Conservation (phyloP, 2,329 filamentous ascomycete genomes). For the Pestalotiopsis sp. region DNA sequence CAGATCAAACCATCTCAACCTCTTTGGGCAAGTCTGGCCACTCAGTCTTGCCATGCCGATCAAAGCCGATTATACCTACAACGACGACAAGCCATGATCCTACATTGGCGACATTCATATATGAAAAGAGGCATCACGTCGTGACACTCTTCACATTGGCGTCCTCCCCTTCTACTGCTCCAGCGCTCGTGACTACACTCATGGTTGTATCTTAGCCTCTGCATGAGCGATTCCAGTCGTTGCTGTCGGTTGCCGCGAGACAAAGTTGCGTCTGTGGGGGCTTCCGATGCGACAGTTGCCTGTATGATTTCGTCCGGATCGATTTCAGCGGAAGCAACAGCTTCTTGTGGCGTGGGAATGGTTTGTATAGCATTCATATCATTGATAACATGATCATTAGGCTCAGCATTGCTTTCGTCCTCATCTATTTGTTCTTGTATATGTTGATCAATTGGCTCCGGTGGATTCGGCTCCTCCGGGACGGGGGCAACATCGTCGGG, state of each 20-base stretch:
- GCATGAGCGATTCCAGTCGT: conserved; percentile 23
- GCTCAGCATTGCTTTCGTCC: background rate
- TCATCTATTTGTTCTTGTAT: background rate
- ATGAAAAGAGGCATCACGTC: conserved; percentile 42
- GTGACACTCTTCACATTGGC: conserved; percentile 24
- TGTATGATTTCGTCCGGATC: no score
- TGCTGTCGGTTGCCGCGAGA: background rate
- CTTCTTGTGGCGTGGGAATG: no score
- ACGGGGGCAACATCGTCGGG: background rate
- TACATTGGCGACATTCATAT: conserved; percentile 48
- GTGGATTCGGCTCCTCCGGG: background rate
- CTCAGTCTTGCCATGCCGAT: background rate
- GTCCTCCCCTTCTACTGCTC: conserved; percentile 22
- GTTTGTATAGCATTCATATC: no score
- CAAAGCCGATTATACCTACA: conserved; percentile 48
- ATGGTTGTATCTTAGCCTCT: conserved; percentile 37
- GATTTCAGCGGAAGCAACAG: no score
- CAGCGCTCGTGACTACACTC: conserved; percentile 42
- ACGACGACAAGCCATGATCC: conserved; percentile 45
- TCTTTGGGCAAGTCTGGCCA: no score
- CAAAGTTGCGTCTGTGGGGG: background rate
- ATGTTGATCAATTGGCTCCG: background rate
- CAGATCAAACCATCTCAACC: no score
- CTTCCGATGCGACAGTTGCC: background rate
- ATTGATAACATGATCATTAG: background rate